Evolutionary conservation across 2,329 filamentous ascomycete species (phyloP).

Genomic region (Talaromyces pinophilus): DNA sequence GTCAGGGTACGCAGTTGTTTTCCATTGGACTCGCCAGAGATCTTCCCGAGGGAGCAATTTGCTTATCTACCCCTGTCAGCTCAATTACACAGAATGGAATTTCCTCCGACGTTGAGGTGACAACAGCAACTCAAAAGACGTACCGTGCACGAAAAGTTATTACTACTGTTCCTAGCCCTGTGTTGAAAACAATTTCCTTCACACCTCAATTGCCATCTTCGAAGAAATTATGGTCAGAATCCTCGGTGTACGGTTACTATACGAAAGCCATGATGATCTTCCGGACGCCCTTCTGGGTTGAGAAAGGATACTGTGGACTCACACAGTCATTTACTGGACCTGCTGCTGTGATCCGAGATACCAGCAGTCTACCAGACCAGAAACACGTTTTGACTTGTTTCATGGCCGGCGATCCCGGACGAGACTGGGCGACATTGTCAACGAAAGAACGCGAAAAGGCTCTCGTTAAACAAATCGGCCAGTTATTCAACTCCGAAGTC

Average conservation of each 20-base stretch:
- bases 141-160: slow-evolving; percentile 51
- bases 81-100: slow-evolving; percentile 11
- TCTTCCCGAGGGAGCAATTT: slow-evolving; percentile 28
- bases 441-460: slow-evolving; percentile 33
- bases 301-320: slow-evolving; percentile 41
- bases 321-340: slow-evolving; percentile 43
- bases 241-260: not conserved
- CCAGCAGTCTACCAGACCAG: slow-evolving; percentile 31
- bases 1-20: slow-evolving; percentile 51
- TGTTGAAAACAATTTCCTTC: slow-evolving; percentile 52
- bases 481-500: slow-evolving; percentile 3
- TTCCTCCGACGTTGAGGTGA: not conserved
- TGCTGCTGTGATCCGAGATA: slow-evolving; percentile 47
- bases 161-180: slow-evolving; percentile 51
- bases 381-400: slow-evolving; percentile 46
- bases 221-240: slow-evolving; percentile 37
- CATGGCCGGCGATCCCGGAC: slow-evolving; percentile 35
- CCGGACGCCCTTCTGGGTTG: slow-evolving; percentile 49
- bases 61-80: slow-evolving; percentile 25
- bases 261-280: slow-evolving; percentile 30
- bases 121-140: not conserved
- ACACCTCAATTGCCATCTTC: slow-evolving; percentile 47
- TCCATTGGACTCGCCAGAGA: slow-evolving; percentile 27
- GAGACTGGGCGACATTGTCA: slow-evolving; percentile 30
- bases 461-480: not conserved